These are phyloP conservation scores for Dentipellis fragilis DNA, from an alignment of 768 basidiomycete genomes.

Conservation along the genomic window DNA sequence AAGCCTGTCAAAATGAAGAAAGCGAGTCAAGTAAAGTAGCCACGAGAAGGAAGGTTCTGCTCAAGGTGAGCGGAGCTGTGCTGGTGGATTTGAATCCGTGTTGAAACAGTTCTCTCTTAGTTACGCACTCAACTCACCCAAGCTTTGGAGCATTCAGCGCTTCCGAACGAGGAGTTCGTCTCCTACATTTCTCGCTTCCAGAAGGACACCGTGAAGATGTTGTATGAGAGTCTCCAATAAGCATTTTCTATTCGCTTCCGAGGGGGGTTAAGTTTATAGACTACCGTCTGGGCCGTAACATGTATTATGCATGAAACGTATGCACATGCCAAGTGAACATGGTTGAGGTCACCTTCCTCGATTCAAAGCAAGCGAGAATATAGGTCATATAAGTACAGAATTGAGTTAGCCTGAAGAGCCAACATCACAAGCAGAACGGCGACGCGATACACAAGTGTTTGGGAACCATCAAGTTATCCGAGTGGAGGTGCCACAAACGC, in stretches of 20 bases:
- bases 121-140: slow-evolving; percentile 68
- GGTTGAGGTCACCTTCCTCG: not conserved
- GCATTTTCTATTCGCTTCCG: not conserved
- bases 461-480: no score
- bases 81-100: not conserved
- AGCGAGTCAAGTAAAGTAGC: slow-evolving; percentile 53
- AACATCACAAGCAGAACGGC: no score
- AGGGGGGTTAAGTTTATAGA: no score
- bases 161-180: slow-evolving; percentile 62
- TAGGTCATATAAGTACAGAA: not conserved
- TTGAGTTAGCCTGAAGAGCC: no score
- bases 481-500: no score
- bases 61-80: slow-evolving; percentile 38
- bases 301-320: no score
- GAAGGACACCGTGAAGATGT: slow-evolving; percentile 52
- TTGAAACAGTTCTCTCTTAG: slow-evolving; percentile 26
- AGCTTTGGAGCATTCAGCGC: slow-evolving; percentile 58
- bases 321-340: no score
- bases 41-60: slow-evolving; percentile 53
- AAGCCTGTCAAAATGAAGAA: slow-evolving; percentile 45
- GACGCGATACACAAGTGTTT: no score
- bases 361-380: not conserved
- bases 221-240: slow-evolving; percentile 26
- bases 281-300: no score
- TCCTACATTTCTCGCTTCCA: slow-evolving; percentile 62